These are phyloP conservation scores for Colletotrichum sp. DNA, from an alignment of 2,329 filamentous ascomycete genomes.

Conservation along the genomic window DNA sequence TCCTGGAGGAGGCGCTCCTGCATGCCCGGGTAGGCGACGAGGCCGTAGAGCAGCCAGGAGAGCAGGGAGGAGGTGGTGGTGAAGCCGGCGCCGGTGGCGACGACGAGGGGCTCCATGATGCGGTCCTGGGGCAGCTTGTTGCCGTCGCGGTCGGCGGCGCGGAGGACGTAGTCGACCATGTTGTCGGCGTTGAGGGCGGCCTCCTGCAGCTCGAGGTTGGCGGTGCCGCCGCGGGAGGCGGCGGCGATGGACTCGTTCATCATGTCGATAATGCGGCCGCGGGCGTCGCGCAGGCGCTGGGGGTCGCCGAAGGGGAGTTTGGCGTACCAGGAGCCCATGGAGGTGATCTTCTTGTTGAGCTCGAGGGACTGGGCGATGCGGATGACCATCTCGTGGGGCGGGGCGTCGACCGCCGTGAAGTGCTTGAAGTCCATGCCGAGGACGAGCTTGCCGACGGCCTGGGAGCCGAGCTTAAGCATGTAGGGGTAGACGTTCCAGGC, in stretches of 20 bases:
- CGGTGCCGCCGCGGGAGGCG: conserved; percentile 41
- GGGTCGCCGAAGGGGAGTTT: conserved; percentile 64
- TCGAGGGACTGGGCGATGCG: conserved; percentile 54
- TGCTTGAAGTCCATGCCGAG: conserved; percentile 52
- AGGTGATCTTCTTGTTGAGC: conserved; percentile 64
- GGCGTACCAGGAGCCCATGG: conserved; percentile 60
- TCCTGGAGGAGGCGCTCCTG: conserved; percentile 65
- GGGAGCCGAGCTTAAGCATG: conserved; percentile 54
- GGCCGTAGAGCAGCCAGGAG: conserved; percentile 61
- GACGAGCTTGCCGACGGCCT: conserved; percentile 49
- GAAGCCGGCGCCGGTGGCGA: conserved; percentile 63
- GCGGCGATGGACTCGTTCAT: conserved; percentile 41
- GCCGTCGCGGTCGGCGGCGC: conserved; percentile 59
- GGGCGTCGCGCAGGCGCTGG: conserved; percentile 40
- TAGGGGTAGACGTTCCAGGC: conserved; percentile 55
- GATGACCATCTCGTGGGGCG: conserved; percentile 55
- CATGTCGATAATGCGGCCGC: conserved; percentile 36
- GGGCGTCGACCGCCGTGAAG: conserved; percentile 48
- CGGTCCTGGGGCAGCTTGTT: conserved; percentile 54
- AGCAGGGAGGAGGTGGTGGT: conserved; percentile 64
- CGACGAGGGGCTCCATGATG: conserved; percentile 47
- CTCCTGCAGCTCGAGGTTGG: conserved; percentile 48
- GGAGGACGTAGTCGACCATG: conserved; percentile 54
- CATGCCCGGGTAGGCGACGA: conserved; percentile 58
- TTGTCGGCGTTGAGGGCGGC: conserved; percentile 55